These are phyloP conservation scores for Sisymbrium irio DNA, from an alignment of 345 rosid species.

Conservation along the genomic window DNA sequence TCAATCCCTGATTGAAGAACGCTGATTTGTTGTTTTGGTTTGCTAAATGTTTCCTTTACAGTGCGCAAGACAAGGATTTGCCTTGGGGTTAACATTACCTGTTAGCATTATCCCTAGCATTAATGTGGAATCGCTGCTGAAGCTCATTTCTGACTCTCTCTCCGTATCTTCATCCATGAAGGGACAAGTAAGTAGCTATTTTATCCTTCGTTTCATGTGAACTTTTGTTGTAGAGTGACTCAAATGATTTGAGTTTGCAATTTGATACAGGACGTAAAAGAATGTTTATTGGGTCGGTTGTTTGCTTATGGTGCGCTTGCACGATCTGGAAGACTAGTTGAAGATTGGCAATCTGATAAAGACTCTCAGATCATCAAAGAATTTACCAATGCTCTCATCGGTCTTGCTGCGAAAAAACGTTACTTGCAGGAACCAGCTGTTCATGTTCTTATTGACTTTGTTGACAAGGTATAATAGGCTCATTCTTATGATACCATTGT, in stretches of 20 bases:
- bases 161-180: constrained; percentile 89
- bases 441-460: constrained; percentile 61
- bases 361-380: constrained; percentile 56
- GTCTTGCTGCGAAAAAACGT: constrained; percentile 71
- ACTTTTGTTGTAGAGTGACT: background rate
- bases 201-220: background rate
- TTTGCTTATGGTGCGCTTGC: constrained; percentile 90
- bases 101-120: constrained; percentile 54
- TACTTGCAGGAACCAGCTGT: constrained; percentile 95
- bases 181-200: constrained; percentile 69
- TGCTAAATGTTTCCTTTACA: constrained; percentile 33
- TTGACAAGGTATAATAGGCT: constrained; percentile 58
- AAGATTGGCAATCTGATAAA: constrained; percentile 61
- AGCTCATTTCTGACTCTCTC: constrained; percentile 59
- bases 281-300: constrained; percentile 84
- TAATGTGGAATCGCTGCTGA: constrained; percentile 65
- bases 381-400: constrained; percentile 53
- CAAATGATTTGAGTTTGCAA: constrained; percentile 16
- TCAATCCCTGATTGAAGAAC: background rate
- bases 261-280: constrained; percentile 68
- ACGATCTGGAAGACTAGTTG: constrained; percentile 63
- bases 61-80: constrained; percentile 98
- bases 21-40: background rate
- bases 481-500: background rate
- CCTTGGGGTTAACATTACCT: constrained; percentile 73